phyloP scores from a whole-genome alignment of 371 early-diverging fungal species.

The Batkoa obscura region DNA sequence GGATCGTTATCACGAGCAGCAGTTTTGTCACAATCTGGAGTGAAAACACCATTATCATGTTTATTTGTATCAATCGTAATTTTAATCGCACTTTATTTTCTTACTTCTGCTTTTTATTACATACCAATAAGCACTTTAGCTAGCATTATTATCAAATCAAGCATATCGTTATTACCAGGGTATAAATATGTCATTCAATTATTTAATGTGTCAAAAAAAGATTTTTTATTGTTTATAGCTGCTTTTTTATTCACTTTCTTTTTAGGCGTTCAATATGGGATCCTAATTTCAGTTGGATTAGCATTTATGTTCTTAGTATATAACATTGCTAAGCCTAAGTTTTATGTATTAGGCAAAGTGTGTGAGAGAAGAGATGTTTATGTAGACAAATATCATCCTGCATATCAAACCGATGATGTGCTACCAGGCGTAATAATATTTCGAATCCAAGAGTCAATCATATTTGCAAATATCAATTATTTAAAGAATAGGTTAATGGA shows the following conservation, averaged over 20 bases:
- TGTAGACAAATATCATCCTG: background rate
- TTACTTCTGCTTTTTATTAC: constrained; percentile 65
- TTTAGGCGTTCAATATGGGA: constrained; percentile 36
- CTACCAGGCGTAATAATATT: constrained; percentile 21
- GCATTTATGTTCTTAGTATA: constrained; percentile 35
- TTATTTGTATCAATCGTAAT: constrained; percentile 50
- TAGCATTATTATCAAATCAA: constrained; percentile 30
- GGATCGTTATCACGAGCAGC: constrained; percentile 76
- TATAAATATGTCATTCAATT: constrained; percentile 12
- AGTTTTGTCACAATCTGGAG: constrained; percentile 54
- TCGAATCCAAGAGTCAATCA: constrained; percentile 20
- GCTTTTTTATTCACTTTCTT: constrained; percentile 44
- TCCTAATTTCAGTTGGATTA: constrained; percentile 36
- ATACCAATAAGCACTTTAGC: constrained; percentile 49
- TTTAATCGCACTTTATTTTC: constrained; percentile 44
- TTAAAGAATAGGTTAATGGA: constrained; percentile 8
- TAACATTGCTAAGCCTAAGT: constrained; percentile 45
- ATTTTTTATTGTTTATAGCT: constrained; percentile 31
- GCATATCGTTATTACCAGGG: constrained; percentile 13
- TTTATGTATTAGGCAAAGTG: constrained; percentile 16
- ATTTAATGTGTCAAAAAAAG: constrained; percentile 16
- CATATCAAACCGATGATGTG: background rate
- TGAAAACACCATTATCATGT: constrained; percentile 60
- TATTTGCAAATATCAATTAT: constrained; percentile 28
- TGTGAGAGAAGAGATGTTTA: constrained; percentile 8